Evolutionary conservation across 208 protist species (phyloP).

Genomic region (Blechomonas ayalai): DNA sequence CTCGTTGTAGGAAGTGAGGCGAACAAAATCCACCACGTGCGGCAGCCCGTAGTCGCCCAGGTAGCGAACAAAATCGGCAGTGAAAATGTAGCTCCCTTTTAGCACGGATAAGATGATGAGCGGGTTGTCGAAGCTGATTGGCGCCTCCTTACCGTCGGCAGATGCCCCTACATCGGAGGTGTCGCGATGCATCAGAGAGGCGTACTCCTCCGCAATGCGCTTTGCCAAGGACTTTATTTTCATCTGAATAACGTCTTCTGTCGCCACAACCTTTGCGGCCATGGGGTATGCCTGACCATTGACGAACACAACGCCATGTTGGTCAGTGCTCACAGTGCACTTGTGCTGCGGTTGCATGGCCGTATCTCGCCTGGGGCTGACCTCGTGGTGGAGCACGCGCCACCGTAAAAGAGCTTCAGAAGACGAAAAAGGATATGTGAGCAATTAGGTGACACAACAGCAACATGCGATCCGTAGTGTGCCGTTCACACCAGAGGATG

Average conservation of each 20-base stretch:
- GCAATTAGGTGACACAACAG: too few relatives aligned
- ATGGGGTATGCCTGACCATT: slow-evolving; percentile 77
- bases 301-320: slow-evolving; percentile 50
- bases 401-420: too few relatives aligned
- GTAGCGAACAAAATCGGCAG: slow-evolving; percentile 80
- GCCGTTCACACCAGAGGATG: too few relatives aligned
- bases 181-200: slow-evolving; percentile 36
- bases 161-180: slow-evolving; percentile 5
- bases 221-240: slow-evolving; percentile 45
- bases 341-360: slow-evolving; percentile 11
- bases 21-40: slow-evolving; percentile 83
- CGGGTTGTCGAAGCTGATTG: slow-evolving; percentile 71
- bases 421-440: too few relatives aligned
- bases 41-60: slow-evolving; percentile 59
- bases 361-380: too few relatives aligned
- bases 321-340: slow-evolving; percentile 18
- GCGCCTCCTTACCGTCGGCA: slow-evolving; percentile 10
- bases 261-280: slow-evolving; percentile 59
- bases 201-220: slow-evolving; percentile 61
- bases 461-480: too few relatives aligned
- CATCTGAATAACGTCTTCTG: slow-evolving; percentile 56
- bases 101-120: slow-evolving; percentile 85
- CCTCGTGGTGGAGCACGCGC: too few relatives aligned
- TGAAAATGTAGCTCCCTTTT: slow-evolving; percentile 90
- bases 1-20: slow-evolving; percentile 64